Conservation (phyloP, 257 asterid species). For the Plantago major region DNA sequence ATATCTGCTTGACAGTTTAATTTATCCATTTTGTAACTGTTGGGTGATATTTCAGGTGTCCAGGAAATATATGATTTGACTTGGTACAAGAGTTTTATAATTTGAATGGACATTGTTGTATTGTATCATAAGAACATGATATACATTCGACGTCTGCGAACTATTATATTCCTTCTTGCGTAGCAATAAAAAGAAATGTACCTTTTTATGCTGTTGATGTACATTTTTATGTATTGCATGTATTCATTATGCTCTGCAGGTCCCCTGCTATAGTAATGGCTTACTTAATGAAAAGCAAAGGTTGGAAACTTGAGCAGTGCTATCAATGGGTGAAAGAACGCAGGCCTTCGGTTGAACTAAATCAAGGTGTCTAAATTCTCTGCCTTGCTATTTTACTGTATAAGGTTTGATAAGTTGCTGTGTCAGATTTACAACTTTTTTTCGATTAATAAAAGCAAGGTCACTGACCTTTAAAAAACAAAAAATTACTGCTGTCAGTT, state of each 20-base stretch:
- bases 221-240: not conserved
- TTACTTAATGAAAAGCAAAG: conserved; percentile 88
- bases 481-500: too few relatives aligned
- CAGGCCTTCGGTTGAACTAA: conserved; percentile 66
- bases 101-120: conserved; percentile 1
- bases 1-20: conserved; percentile 1
- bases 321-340: conserved; percentile 96
- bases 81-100: not conserved
- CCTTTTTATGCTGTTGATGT: not conserved
- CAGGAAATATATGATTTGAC: not conserved
- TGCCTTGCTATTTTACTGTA: not conserved
- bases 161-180: too few relatives aligned
- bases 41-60: not conserved
- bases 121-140: not conserved
- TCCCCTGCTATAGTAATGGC: conserved; percentile 96
- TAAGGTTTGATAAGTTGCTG: too few relatives aligned
- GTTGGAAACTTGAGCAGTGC: conserved; percentile 85
- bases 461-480: too few relatives aligned
- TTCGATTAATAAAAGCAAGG: too few relatives aligned
- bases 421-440: too few relatives aligned
- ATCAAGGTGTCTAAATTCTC: conserved; percentile 51
- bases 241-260: conserved; percentile 35
- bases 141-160: not conserved
- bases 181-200: too few relatives aligned
- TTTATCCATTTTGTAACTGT: not conserved